Evolutionary conservation across 2,329 filamentous ascomycete species (phyloP).

Genomic region (Metarhizium album): DNA sequence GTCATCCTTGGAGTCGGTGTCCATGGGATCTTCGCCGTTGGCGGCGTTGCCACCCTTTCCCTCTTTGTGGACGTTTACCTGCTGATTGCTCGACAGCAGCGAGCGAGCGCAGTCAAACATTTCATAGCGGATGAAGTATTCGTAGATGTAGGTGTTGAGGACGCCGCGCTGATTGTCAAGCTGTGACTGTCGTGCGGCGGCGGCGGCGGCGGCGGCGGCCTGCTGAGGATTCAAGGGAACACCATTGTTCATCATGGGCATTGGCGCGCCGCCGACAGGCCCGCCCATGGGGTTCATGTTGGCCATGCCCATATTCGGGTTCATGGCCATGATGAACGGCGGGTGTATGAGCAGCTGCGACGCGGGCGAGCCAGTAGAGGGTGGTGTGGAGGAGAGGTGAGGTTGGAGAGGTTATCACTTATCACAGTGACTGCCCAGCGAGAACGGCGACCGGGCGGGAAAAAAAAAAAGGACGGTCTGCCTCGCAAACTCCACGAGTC

Average conservation of each 20-base stretch:
- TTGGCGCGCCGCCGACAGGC: constrained; percentile 48
- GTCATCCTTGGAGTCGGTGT: constrained; percentile 73
- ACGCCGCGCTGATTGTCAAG: constrained; percentile 40
- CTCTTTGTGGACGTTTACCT: constrained; percentile 56
- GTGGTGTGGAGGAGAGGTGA: constrained; percentile 3
- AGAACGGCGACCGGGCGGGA: constrained; percentile 10
- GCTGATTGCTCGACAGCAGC: constrained; percentile 55
- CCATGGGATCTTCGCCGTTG: constrained; percentile 70
- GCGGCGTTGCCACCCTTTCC: constrained; percentile 58
- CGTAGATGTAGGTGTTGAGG: constrained; percentile 83
- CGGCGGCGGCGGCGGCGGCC: constrained; percentile 16
- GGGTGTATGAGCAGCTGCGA: constrained; percentile 4
- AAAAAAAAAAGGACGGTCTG: constrained; percentile 4
- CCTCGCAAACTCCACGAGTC: constrained; percentile 3
- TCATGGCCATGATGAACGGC: constrained; percentile 34
- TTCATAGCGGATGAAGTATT: constrained; percentile 77
- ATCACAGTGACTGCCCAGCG: constrained; percentile 5
- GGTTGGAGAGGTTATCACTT: no score
- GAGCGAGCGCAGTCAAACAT: constrained; percentile 77
- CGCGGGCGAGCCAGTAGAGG: constrained; percentile 9
- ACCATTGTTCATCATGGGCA: constrained; percentile 56
- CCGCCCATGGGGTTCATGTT: constrained; percentile 60
- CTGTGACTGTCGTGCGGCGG: constrained; percentile 27
- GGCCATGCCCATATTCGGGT: constrained; percentile 53
- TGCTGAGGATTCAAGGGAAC: constrained; percentile 27